Evolutionary conservation across 2,329 filamentous ascomycete species (phyloP).

Genomic region (Pseudopyricularia cyperi): DNA sequence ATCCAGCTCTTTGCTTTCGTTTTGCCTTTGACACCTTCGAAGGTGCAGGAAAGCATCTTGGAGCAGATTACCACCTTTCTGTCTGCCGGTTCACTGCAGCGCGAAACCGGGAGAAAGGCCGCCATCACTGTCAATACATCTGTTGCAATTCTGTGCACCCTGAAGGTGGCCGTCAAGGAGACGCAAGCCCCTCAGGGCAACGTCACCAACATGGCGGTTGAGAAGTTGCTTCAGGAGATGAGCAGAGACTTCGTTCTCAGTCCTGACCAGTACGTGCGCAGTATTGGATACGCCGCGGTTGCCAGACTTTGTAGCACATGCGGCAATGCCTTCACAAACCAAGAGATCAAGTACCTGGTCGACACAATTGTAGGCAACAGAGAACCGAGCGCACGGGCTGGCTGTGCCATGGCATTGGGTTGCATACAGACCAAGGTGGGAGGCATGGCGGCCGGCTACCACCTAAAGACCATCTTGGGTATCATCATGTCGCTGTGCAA

Average conservation of each 20-base stretch:
- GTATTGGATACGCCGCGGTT: conserved; percentile 71
- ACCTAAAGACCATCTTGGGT: conserved; percentile 92
- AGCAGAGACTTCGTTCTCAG: conserved; percentile 62
- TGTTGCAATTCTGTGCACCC: conserved; percentile 62
- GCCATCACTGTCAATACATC: conserved; percentile 88
- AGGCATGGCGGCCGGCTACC: conserved; percentile 92
- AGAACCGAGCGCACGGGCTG: conserved; percentile 84
- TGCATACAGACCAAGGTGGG: conserved; percentile 92
- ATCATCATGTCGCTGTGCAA: conserved; percentile 97
- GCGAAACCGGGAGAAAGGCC: conserved; percentile 77
- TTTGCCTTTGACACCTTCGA: conserved; percentile 75
- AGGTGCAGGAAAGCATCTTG: conserved; percentile 89
- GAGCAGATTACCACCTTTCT: conserved; percentile 88
- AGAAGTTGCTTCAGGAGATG: conserved; percentile 73
- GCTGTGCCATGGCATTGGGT: conserved; percentile 86
- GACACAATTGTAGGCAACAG: conserved; percentile 91
- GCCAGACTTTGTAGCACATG: conserved; percentile 74
- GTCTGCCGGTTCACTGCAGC: conserved; percentile 64
- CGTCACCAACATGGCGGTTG: conserved; percentile 60
- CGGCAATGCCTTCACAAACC: conserved; percentile 78
- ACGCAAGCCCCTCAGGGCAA: conserved; percentile 61
- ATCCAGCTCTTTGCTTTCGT: conserved; percentile 88
- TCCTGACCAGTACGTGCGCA: conserved; percentile 74
- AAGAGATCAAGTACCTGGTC: conserved; percentile 74
- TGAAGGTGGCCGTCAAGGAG: conserved; percentile 77